A percentile compares a stretch with the other conserved stretches of the same genome.
These are phyloP conservation scores for Mycena metata DNA, from an alignment of 768 basidiomycete species.

Conservation along the genomic window DNA sequence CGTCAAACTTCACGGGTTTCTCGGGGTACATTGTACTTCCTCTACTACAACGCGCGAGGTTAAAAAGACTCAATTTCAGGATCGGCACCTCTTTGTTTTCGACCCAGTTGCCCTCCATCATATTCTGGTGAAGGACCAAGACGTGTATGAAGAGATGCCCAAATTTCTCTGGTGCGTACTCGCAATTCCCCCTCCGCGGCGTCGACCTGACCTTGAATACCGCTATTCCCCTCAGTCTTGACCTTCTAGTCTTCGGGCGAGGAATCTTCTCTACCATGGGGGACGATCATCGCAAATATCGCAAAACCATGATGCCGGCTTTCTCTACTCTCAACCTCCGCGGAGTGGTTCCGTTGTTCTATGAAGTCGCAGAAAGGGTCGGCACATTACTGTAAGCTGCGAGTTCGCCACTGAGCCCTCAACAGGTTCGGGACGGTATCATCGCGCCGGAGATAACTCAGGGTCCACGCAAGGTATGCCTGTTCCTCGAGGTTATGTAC, in stretches of 20 bases:
- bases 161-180: not conserved
- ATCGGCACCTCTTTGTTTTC: not conserved
- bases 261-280: constrained; percentile 16
- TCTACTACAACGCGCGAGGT: not conserved
- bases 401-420: not conserved
- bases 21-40: not conserved
- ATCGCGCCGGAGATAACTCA: not conserved
- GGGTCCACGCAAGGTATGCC: not conserved
- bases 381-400: no score
- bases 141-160: constrained; percentile 9
- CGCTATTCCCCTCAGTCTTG: not conserved
- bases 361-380: not conserved
- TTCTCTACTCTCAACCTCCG: no score
- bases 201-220: not conserved
- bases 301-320: constrained; percentile 15
- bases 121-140: constrained; percentile 5
- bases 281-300: constrained; percentile 8
- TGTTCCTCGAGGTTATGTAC: not conserved
- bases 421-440: not conserved
- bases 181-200: no score
- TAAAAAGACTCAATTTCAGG: not conserved
- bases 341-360: constrained; percentile 15
- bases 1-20: constrained; percentile 7
- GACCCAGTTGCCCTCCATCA: constrained; percentile 10
- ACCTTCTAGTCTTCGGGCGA: not conserved